Base-by-base conservation (phyloP, 208 protist species). In the Porcisia hertigi region DNA sequence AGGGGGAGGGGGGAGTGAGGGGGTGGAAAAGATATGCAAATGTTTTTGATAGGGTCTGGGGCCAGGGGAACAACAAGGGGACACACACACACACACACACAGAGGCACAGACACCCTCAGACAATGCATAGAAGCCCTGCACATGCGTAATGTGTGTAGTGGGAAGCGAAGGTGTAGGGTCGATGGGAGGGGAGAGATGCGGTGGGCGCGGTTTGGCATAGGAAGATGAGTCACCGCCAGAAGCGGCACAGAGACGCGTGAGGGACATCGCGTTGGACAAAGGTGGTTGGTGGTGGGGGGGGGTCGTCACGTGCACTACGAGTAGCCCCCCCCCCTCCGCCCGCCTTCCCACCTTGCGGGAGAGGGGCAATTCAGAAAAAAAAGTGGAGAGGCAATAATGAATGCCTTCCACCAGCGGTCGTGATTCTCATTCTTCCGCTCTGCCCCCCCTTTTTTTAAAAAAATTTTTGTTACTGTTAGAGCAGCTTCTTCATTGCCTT, bases 281-380 rank as follows among this genome's bases (percentile, higher is more conserved):
- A 64, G 59, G 59, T 4, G 59, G 30, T 30, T 30, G 30, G 30
- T 30, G 47, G 47, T 5, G 47, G 47, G 47, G 8, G 11, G 47
- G 47, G 11, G 11, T 0, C 39, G 34, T 64, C 34, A 23, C 59
- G 18, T 45, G 34, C 34, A 30, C 62, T 23, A n/a, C 18, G 4
- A 49, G 39, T 66, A 9, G 6, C 59, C 9, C 47, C 5, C 47
- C 47, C 47, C 47, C 47, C 47, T 1, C 11, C 5, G 0, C 11
- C 11, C 11, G 0, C 47, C 11, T 1, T 1, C 47, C 11, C 47
- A 30, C 30, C 30, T 30, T 30, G 30, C 30, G 30, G 30, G 34
- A 23, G 34, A 63, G 43, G 72, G 30, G 41, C 39, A 65, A 43
- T 60, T 41, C 23, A 60, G 80, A 0, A 69, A 73, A 58, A 34